Evolutionary conservation across 768 basidiomycete species (phyloP).

Genomic region (Heimioporus sp.): DNA sequence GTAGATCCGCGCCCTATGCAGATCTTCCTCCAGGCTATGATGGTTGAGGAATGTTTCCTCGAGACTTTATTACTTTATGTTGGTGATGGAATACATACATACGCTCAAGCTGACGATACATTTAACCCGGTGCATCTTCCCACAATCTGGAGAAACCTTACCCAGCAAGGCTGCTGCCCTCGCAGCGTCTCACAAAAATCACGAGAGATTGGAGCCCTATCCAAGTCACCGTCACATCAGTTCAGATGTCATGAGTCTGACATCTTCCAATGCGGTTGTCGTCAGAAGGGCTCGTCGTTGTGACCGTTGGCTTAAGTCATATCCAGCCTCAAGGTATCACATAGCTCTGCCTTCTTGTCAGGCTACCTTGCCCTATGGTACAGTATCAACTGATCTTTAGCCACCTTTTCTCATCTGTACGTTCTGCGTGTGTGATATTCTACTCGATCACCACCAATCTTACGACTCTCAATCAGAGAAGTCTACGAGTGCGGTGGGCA

Average conservation of each 20-base stretch:
- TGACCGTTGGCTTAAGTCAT: no score
- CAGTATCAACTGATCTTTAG: slow-evolving; percentile 86
- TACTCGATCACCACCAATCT: slow-evolving; percentile 63
- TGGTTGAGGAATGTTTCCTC: slow-evolving; percentile 10
- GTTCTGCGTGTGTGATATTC: slow-evolving; percentile 86
- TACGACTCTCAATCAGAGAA: slow-evolving; percentile 64
- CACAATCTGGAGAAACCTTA: no score
- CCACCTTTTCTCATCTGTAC: slow-evolving; percentile 93
- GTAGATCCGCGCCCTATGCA: slow-evolving; percentile 13
- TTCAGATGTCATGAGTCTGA: no score
- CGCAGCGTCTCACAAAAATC: no score
- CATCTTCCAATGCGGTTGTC: no score
- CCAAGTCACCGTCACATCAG: no score
- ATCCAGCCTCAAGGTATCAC: background rate
- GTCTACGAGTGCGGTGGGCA: slow-evolving; percentile 77
- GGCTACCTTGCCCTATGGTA: slow-evolving; percentile 87
- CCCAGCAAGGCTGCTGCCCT: no score
- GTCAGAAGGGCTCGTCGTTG: no score
- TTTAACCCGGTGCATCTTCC: no score
- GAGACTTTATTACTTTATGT: background rate
- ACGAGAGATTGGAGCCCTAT: no score
- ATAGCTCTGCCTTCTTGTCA: slow-evolving; percentile 84
- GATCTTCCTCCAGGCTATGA: slow-evolving; percentile 32
- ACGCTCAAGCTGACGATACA: background rate
- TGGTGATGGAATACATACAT: no score